Percentiles rank a stretch among this genome's conserved stretches.
Evolutionary conservation across 2,329 filamentous ascomycete genomes (phyloP).

Genomic region (Onygenales sp.): DNA sequence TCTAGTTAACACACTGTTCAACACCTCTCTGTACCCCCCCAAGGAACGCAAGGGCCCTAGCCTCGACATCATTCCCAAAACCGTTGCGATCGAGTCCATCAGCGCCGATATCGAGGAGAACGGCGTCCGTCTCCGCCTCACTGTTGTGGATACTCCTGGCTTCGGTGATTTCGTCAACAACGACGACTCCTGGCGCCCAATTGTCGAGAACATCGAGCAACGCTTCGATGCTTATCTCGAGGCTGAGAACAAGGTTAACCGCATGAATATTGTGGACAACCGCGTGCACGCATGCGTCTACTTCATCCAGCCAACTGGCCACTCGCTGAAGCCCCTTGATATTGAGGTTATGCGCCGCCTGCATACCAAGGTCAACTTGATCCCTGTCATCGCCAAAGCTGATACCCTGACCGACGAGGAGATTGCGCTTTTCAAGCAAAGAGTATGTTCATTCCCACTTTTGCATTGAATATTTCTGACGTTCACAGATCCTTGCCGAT

Average conservation of each 20-base stretch:
- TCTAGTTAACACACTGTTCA: slow-evolving; percentile 98
- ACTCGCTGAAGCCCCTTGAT: slow-evolving; percentile 95
- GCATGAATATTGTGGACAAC: slow-evolving; percentile 99
- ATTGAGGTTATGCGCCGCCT: slow-evolving; percentile 99
- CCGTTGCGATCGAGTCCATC: slow-evolving; percentile 87
- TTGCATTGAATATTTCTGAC: slow-evolving; percentile 18
- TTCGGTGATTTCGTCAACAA: slow-evolving; percentile 99
- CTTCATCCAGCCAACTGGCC: slow-evolving; percentile 98
- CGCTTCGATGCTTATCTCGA: slow-evolving; percentile 97
- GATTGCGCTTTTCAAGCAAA: slow-evolving; percentile 85
- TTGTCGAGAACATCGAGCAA: slow-evolving; percentile 99
- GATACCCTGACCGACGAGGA: slow-evolving; percentile 98
- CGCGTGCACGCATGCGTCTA: slow-evolving; percentile 98
- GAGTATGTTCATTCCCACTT: slow-evolving; percentile 54
- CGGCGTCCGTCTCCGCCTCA: slow-evolving; percentile 88
- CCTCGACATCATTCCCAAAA: slow-evolving; percentile 98
- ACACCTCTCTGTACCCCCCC: slow-evolving; percentile 96
- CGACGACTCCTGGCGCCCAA: slow-evolving; percentile 97
- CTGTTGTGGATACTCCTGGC: slow-evolving; percentile 93
- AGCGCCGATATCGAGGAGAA: slow-evolving; percentile 98
- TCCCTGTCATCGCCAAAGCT: slow-evolving; percentile 96
- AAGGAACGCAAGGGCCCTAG: slow-evolving; percentile 97
- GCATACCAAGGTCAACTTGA: slow-evolving; percentile 99
- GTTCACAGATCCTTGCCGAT: slow-evolving; percentile 75
- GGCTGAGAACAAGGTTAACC: slow-evolving; percentile 99